Evolutionary conservation across 768 basidiomycete genomes (phyloP), one percentile per base, ranked within the genome.

Genomic region (Mycena vulgaris): DNA sequence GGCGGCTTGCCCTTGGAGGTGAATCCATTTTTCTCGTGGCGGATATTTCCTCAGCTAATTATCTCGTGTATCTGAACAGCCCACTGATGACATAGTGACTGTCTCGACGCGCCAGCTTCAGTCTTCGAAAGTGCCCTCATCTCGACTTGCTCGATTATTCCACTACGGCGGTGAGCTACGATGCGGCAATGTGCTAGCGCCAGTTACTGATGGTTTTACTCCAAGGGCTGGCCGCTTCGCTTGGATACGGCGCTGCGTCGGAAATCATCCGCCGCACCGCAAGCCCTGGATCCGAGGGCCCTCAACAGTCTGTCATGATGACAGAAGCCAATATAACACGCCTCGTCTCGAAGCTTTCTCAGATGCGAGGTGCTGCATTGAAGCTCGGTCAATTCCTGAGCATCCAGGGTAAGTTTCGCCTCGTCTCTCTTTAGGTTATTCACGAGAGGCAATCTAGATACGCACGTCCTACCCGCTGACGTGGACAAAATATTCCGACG

Each of bases 321-420:
- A 94, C 93, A 2, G 96, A 98, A 78, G 92, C 93, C 9, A 99
- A 99, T 77, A 87, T 98, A 64, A 91, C 91, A 58, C 89, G 97
- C 2, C 86, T 99, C 0, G 98, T 99, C 1, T 90, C 91, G 2
- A 98, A 97, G 75, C 85, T 99, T n/a, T 92, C 95, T 0, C 89
- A 93, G 78, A 99, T 99, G 98, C 86, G 97, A 17, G 97, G 97
- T 0, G 98, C 98, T 0, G 98, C 98, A 1, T 85, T 99, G 69
- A 99, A 99, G 80, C 83, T 99, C 2, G 98, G 98, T 0, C 98
- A 99, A 77, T 99, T 99, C 77, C 87, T 99, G 86, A 97, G 96
- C 78, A 98, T 99, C 35, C 98, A 99, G 87, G 96, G 88, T 87
- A 23, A 17, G 63, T 25, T 28, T 11, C 2, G 23, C 45, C n/a